Evolutionary conservation across 257 asterid species (phyloP).

Genomic region (Avicennia marina): DNA sequence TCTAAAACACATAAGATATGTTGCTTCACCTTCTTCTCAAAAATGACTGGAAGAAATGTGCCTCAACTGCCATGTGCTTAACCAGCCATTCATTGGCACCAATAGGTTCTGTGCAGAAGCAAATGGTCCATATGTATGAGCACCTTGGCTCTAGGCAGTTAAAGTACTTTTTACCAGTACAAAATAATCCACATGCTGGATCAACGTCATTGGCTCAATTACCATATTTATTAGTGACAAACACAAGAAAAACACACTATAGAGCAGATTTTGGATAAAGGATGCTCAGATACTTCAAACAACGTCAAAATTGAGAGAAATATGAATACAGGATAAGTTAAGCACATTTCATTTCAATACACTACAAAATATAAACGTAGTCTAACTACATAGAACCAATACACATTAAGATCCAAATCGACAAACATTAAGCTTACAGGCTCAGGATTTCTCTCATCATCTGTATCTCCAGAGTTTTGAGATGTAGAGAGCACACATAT

Average conservation of each 20-base stretch:
- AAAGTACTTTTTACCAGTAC: too few species aligned
- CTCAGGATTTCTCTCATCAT: conserved; percentile 28
- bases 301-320: neutral
- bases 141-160: too few species aligned
- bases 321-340: neutral
- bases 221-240: neutral
- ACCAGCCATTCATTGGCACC: too few species aligned
- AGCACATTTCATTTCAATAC: neutral
- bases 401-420: neutral
- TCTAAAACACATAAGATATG: too few species aligned
- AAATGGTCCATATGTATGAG: too few species aligned
- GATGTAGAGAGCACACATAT: conserved; percentile 48
- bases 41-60: too few species aligned
- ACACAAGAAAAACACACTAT: neutral
- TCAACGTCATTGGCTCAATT: neutral
- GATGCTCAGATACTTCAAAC: neutral
- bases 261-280: too few species aligned
- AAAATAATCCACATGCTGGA: neutral
- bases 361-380: neutral
- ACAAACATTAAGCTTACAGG: conserved; percentile 41
- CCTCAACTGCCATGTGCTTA: too few species aligned
- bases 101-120: too few species aligned
- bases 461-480: conserved; percentile 30
- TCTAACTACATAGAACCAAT: conserved; percentile 6
- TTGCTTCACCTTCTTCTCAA: too few species aligned